These are phyloP conservation scores for Hypericum perforatum DNA, from an alignment of 345 rosid genomes.

Conservation along the genomic window DNA sequence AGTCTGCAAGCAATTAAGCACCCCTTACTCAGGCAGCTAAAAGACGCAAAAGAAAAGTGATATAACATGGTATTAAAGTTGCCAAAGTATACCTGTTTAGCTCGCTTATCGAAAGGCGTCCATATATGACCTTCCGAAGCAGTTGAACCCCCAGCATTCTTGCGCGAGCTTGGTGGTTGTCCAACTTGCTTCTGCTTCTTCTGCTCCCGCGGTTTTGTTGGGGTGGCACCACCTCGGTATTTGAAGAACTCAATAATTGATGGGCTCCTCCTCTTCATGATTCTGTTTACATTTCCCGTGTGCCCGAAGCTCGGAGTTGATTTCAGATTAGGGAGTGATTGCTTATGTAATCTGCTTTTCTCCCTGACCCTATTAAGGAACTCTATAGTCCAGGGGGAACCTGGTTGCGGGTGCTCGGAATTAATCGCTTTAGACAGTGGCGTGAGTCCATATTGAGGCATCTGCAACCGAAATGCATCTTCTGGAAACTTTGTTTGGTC, in stretches of 20 bases:
- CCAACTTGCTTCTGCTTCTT: slow-evolving; percentile 49
- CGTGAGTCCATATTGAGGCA: slow-evolving; percentile 43
- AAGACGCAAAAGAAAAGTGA: neutral
- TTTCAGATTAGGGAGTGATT: slow-evolving; percentile 39
- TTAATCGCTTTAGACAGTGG: slow-evolving; percentile 53
- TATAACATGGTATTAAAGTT: neutral
- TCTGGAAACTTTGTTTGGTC: slow-evolving; percentile 27
- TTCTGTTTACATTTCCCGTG: slow-evolving; percentile 33
- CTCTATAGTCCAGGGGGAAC: slow-evolving; percentile 92
- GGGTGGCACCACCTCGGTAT: slow-evolving; percentile 56
- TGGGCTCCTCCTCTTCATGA: slow-evolving; percentile 54
- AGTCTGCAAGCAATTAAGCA: slow-evolving; percentile 32
- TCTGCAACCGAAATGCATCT: slow-evolving; percentile 42
- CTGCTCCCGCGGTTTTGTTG: slow-evolving; percentile 28
- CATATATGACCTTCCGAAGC: slow-evolving; percentile 31
- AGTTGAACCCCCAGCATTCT: slow-evolving; percentile 22
- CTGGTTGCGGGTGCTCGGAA: slow-evolving; percentile 37
- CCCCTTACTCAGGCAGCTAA: neutral
- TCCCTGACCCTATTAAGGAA: slow-evolving; percentile 77
- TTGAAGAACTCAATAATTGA: slow-evolving; percentile 72
- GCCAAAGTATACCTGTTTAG: slow-evolving; percentile 43
- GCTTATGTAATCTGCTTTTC: slow-evolving; percentile 58
- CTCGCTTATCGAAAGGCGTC: slow-evolving; percentile 72
- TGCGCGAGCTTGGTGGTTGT: slow-evolving; percentile 27
- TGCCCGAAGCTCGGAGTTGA: slow-evolving; percentile 27